Evolutionary conservation across 495 filamentous ascomycete species (phyloP).

Genomic region (Neohortaea acidophila): DNA sequence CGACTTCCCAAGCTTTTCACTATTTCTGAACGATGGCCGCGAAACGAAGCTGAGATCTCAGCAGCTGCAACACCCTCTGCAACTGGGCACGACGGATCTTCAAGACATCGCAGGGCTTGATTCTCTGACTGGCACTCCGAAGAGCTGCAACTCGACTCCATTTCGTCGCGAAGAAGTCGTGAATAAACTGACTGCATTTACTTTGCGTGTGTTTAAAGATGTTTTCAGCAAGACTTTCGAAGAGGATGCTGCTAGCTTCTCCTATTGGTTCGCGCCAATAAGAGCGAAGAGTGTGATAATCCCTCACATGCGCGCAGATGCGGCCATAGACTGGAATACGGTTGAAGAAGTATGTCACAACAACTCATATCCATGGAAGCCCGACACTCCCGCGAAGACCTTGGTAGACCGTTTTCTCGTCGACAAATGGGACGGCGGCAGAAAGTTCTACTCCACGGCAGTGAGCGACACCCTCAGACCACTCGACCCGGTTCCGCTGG

Average conservation of each 20-base stretch:
- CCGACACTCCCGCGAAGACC: conserved; percentile 37
- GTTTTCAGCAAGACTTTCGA: conserved; percentile 80
- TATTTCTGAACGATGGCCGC: conserved; percentile 51
- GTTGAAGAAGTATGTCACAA: conserved; percentile 38
- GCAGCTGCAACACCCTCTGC: conserved; percentile 29
- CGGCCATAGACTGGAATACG: conserved; percentile 52
- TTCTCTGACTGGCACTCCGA: too few species aligned
- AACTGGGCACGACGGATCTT: conserved; percentile 26
- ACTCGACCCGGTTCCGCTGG: conserved; percentile 39
- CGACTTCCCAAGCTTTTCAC: conserved; percentile 46
- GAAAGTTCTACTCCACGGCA: conserved; percentile 39
- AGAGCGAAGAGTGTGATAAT: conserved; percentile 7
- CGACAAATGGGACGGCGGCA: conserved; percentile 60
- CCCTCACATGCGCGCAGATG: conserved; percentile 7
- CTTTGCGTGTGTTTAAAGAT: conserved; percentile 62
- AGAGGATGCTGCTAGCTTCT: conserved; percentile 43
- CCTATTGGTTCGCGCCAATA: conserved; percentile 71
- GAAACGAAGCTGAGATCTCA: conserved; percentile 41
- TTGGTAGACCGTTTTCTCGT: conserved; percentile 52
- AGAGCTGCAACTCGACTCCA: too few species aligned
- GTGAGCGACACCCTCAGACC: conserved; percentile 36
- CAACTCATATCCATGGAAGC: conserved; percentile 39
- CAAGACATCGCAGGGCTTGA: too few species aligned
- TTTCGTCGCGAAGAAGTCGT: too few species aligned
- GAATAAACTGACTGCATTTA: conserved; percentile 53